Conservation (phyloP, 768 basidiomycete genomes). For the Leucogyrophana mollusca region DNA sequence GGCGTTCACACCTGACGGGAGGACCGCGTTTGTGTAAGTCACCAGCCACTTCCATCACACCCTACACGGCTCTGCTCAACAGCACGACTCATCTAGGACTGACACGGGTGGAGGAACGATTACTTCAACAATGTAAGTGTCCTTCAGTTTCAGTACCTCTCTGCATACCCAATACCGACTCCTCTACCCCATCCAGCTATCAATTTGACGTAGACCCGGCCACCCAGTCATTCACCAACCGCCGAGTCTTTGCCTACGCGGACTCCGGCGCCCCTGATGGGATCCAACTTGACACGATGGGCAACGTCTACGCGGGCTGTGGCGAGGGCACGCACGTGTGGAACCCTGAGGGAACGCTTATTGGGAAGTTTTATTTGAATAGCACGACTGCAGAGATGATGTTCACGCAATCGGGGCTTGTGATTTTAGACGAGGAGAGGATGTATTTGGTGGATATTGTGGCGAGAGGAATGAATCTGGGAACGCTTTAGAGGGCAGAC, state of each 20-base stretch:
- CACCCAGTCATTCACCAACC: constrained; percentile 50
- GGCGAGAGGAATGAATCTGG: constrained; percentile 3
- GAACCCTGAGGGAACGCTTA: constrained; percentile 46
- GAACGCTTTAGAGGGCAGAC: neutral
- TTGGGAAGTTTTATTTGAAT: constrained; percentile 61
- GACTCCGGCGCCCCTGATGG: constrained; percentile 69
- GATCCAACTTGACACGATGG: constrained; percentile 54
- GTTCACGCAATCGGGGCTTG: constrained; percentile 7
- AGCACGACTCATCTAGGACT: constrained; percentile 18
- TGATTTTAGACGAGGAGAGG: constrained; percentile 1
- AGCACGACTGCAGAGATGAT: constrained; percentile 4
- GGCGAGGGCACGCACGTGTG: constrained; percentile 55
- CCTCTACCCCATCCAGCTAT: too few relatives aligned
- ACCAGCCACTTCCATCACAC: constrained; percentile 1
- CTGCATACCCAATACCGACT: neutral
- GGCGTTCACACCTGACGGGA: constrained; percentile 31
- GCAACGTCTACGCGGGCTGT: constrained; percentile 62
- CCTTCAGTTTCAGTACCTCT: neutral
- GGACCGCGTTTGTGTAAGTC: constrained; percentile 26
- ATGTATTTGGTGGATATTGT: constrained; percentile 9
- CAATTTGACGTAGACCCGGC: constrained; percentile 58
- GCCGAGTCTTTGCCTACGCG: constrained; percentile 60
- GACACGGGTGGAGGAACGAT: constrained; percentile 46
- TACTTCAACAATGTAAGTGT: constrained; percentile 67
- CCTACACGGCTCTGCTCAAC: too few relatives aligned